A percentile compares a stretch with the other conserved stretches of the same genome.
Evolutionary conservation across 2,329 filamentous ascomycete genomes (phyloP).

Genomic region (Lachnellula cervina): DNA sequence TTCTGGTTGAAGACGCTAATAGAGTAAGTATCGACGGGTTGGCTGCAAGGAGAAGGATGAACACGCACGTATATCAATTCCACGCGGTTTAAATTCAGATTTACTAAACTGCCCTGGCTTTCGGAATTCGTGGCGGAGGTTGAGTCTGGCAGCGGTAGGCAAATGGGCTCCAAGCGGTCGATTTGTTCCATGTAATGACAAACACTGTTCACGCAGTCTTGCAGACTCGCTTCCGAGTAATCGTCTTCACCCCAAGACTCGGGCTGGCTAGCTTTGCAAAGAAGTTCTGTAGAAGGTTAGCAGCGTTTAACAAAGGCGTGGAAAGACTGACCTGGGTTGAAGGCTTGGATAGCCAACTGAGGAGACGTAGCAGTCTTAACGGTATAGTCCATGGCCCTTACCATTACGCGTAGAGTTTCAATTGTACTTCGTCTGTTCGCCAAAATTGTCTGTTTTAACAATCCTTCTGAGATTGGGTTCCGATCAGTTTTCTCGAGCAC

Average conservation of each 20-base stretch:
- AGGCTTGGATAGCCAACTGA: constrained; percentile 15
- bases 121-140: constrained; percentile 12
- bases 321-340: constrained; percentile 21
- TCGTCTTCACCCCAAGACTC: constrained; percentile 1
- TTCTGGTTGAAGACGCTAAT: constrained; percentile 19
- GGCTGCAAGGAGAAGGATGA: not conserved
- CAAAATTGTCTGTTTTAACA: constrained; percentile 11
- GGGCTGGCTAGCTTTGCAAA: constrained; percentile 5
- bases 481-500: constrained; percentile 1
- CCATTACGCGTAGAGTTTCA: constrained; percentile 15
- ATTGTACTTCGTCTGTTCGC: constrained; percentile 19
- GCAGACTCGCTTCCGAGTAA: not conserved
- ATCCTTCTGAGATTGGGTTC: constrained; percentile 11
- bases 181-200: constrained; percentile 17
- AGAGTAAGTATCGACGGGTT: constrained; percentile 7
- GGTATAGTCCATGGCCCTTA: constrained; percentile 13
- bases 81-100: constrained; percentile 10
- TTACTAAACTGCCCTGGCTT: constrained; percentile 24
- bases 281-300: constrained; percentile 6
- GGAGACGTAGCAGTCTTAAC: constrained; percentile 15
- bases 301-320: not conserved
- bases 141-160: not conserved
- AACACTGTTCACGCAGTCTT: constrained; percentile 2
- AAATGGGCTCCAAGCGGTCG: constrained; percentile 13
- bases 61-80: constrained; percentile 22